Conservation (phyloP, 768 basidiomycete species). For the Cubamyces sp. region DNA sequence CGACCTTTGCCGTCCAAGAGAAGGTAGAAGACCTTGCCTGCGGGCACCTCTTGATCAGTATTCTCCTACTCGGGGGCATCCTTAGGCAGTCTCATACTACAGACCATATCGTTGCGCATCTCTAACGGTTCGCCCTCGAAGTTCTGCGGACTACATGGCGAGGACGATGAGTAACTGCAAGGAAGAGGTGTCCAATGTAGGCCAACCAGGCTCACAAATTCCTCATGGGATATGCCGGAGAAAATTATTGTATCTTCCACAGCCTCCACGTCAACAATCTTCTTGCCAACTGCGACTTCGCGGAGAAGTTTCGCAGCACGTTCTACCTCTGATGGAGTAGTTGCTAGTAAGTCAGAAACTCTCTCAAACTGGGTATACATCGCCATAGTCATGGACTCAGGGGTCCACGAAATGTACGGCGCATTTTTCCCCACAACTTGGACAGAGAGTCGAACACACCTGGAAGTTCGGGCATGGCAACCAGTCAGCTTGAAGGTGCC, state of each 20-base stretch:
- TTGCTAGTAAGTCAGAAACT: background rate
- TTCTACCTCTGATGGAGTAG: slow-evolving; percentile 62
- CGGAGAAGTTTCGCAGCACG: slow-evolving; percentile 61
- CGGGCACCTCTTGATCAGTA: background rate
- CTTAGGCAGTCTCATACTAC: background rate
- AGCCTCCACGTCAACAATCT: slow-evolving; percentile 59
- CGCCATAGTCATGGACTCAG: slow-evolving; percentile 16
- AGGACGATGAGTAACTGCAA: background rate
- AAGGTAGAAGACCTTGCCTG: slow-evolving; percentile 72
- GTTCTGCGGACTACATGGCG: slow-evolving; percentile 51
- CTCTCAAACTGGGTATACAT: no score
- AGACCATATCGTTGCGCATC: slow-evolving; percentile 59
- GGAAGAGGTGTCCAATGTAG: background rate
- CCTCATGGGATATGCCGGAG: slow-evolving; percentile 52
- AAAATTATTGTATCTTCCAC: slow-evolving; percentile 67
- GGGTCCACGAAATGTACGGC: no score
- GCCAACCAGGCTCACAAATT: slow-evolving; percentile 55
- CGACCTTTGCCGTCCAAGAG: slow-evolving; percentile 62
- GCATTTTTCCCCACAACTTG: background rate
- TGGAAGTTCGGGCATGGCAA: slow-evolving; percentile 15
- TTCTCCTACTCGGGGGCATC: no score
- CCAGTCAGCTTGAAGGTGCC: background rate
- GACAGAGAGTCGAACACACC: background rate
- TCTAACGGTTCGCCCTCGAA: slow-evolving; percentile 52
- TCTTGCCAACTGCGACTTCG: slow-evolving; percentile 53